Base-by-base conservation (phyloP, 331 rosid genomes). In the Malus hybrid region DNA sequence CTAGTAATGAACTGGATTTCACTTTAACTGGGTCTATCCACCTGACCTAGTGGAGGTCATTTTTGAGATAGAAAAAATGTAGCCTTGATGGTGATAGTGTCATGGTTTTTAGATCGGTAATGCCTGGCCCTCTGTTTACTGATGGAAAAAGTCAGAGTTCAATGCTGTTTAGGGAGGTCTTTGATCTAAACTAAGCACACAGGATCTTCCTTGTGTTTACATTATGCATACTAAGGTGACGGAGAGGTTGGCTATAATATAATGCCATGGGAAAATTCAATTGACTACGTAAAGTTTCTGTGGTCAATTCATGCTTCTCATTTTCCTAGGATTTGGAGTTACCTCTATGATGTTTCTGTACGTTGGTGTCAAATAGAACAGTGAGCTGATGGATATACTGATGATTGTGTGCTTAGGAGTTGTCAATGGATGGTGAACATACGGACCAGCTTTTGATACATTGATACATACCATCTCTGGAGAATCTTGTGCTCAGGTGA, bases 1-100 rank as follows among this genome's bases (percentile, higher is more conserved):
- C 70, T 83, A 73, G 60, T 31, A 55, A 75, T 83, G 74, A 44
- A 70, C 50, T 72, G 84, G 83, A 65, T 71, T 78, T 82, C 67
- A 69, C 80, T 80, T 76, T 82, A 83, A 74, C 80, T 57, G 61
- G 75, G 31, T 66, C 83, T 62, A 76, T 72, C 83, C 81, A 79
- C 81, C 61, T 67, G 83, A 73, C 79, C 29, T 79, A 65, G 77
- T 81, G 80, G 78, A 75, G 73, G 71, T 78, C 59, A 67, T 75
- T 7, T 32, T 78, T 76, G 65, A 56, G 59, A 22, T 77, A 78
- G 79, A 75, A 71, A 73, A 28, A 75, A 80, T 66, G 32, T 86
- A 69, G 75, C 78, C 70, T 60, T 73, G 76, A 73, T 74, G 80
- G 73, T 69, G 82, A 76, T 78, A 83, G 65, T 70, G 42, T 64